These are phyloP conservation scores for Parathielavia appendiculata DNA, from an alignment of 495 filamentous ascomycete genomes.

Conservation along the genomic window DNA sequence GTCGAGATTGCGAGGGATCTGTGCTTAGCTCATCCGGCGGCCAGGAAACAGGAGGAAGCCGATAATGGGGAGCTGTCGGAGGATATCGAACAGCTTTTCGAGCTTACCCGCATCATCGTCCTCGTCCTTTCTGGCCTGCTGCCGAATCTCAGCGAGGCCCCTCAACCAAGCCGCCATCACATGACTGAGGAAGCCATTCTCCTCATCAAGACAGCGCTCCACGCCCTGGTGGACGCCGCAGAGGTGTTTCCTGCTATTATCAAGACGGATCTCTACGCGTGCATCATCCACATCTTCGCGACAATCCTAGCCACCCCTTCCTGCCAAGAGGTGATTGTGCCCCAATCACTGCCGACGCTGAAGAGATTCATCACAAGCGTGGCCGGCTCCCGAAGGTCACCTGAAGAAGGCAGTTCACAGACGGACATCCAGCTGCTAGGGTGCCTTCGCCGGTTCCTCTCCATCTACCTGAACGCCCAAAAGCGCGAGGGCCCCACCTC, in stretches of 20 bases:
- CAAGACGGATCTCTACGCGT: conserved; percentile 92
- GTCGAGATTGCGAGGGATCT: conserved; percentile 88
- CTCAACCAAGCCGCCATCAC: conserved; percentile 62
- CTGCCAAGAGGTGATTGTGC: conserved; percentile 83
- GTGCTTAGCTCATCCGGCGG: conserved; percentile 84
- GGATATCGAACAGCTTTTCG: conserved; percentile 97
- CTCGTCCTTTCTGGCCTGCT: conserved; percentile 81
- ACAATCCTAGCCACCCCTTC: conserved; percentile 82
- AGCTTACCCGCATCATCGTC: conserved; percentile 91
- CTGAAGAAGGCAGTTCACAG: conserved; percentile 30
- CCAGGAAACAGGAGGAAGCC: conserved; percentile 59
- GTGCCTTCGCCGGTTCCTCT: conserved; percentile 71
- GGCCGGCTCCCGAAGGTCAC: conserved; percentile 39
- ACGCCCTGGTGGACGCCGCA: conserved; percentile 86
- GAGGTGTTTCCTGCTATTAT: conserved; percentile 95
- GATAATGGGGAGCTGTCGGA: conserved; percentile 77
- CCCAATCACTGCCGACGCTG: conserved; percentile 85
- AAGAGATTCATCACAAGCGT: conserved; percentile 81
- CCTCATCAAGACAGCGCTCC: conserved; percentile 72
- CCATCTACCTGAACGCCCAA: conserved; percentile 76
- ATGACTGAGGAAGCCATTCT: conserved; percentile 77
- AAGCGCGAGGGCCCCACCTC: conserved; percentile 75
- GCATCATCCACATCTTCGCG: conserved; percentile 92
- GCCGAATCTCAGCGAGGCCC: conserved; percentile 76
- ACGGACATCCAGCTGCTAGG: conserved; percentile 55